A percentile compares a stretch with the other conserved stretches of the same genome.
Conservation (phyloP, 1,139 yeast genomes). For the Yamadazyma jaroonii region DNA sequence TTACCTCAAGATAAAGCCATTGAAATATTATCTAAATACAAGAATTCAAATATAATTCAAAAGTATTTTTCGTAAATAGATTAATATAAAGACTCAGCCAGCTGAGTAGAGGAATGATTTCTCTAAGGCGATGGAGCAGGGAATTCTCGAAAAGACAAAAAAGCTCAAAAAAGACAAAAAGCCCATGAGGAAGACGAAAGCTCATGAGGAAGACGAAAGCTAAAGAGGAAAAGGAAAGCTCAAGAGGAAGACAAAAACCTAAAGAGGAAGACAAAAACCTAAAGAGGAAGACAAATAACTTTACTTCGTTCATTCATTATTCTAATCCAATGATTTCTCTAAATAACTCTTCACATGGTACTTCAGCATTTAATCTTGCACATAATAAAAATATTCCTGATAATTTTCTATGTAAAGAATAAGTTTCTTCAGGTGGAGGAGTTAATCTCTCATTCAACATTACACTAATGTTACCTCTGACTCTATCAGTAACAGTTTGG, state of each 20-base stretch:
- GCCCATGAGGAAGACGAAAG: too few relatives aligned
- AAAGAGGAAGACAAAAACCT: too few relatives aligned
- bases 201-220: too few relatives aligned
- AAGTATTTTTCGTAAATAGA: conserved; percentile 13
- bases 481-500: conserved; percentile 93
- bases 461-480: conserved; percentile 75
- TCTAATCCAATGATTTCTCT: conserved; percentile 60
- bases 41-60: conserved; percentile 12
- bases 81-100: conserved; percentile 1
- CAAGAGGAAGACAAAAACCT: too few relatives aligned
- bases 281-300: too few relatives aligned
- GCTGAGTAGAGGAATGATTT: conserved; percentile 1
- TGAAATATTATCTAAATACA: conserved; percentile 50
- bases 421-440: conserved; percentile 98
- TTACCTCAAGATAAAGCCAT: conserved; percentile 65
- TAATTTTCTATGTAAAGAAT: conserved; percentile 88
- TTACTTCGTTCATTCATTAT: neutral
- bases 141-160: neutral
- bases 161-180: neutral
- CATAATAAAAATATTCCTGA: conserved; percentile 93
- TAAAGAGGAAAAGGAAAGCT: too few relatives aligned
- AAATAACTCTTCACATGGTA: conserved; percentile 79
- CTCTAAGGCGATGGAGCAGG: too few relatives aligned
- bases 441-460: conserved; percentile 91
- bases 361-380: conserved; percentile 78